Evolutionary conservation across 1,139 yeast genomes (phyloP).

Genomic region (Saccharomycopsis hybrid): DNA sequence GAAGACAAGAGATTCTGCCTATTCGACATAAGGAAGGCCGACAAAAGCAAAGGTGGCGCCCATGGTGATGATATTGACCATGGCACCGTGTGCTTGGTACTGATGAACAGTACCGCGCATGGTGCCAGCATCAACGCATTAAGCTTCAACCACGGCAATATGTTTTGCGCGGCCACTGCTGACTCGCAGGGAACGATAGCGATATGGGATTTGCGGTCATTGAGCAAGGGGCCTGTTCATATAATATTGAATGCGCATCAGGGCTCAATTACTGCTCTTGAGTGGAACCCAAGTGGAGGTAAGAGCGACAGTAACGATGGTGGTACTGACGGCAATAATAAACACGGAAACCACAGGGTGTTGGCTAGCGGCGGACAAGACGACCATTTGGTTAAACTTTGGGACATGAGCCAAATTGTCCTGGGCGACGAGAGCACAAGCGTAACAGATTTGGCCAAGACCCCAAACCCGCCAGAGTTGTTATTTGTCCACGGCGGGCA

Average conservation of each 20-base stretch:
- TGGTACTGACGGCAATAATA: too few relatives aligned
- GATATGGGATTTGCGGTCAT: conserved; percentile 64
- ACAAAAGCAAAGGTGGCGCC: too few relatives aligned
- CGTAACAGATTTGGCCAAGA: too few relatives aligned
- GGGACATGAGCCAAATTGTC: conserved; percentile 50
- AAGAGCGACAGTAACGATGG: too few relatives aligned
- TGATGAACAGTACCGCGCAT: conserved; percentile 33
- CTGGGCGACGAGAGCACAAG: too few relatives aligned
- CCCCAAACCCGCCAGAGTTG: conserved; percentile 30
- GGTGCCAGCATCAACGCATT: conserved; percentile 55
- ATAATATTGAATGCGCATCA: conserved; percentile 41
- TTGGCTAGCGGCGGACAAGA: conserved; percentile 64
- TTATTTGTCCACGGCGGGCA: conserved; percentile 87
- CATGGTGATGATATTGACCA: too few relatives aligned
- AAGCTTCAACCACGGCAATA: conserved; percentile 53
- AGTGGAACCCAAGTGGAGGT: conserved; percentile 92
- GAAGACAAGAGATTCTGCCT: conserved; percentile 46
- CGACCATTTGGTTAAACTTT: conserved; percentile 65
- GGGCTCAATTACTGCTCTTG: conserved; percentile 53
- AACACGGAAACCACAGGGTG: too few relatives aligned
- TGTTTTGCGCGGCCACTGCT: conserved; percentile 60
- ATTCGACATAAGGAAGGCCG: conserved; percentile 50
- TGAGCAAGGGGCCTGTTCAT: conserved; percentile 30
- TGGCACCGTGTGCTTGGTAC: too few relatives aligned
- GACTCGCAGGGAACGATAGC: conserved; percentile 52